Evolutionary conservation across 2,329 filamentous ascomycete genomes (phyloP).

Genomic region (Diaporthe citriasiana): DNA sequence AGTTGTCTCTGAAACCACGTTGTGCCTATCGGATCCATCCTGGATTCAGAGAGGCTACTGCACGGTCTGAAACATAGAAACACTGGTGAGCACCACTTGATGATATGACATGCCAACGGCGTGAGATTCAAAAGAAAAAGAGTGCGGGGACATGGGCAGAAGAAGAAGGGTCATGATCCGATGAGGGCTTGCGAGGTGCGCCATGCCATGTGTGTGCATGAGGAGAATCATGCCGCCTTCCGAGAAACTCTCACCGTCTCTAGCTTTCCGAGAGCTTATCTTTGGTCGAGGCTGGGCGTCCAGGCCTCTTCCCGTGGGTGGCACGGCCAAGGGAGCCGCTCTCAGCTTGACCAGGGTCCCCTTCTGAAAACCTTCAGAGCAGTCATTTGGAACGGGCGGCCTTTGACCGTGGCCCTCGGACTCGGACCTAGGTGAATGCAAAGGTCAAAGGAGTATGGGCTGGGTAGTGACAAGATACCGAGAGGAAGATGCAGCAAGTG

Average conservation of each 20-base stretch:
- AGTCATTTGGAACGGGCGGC: background rate
- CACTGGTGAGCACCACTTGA: conserved; percentile 2
- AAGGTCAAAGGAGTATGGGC: background rate
- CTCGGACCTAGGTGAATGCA: conserved; percentile 13
- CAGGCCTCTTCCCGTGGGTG: conserved; percentile 3
- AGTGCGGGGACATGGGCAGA: conserved; percentile 11
- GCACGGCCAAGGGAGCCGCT: conserved; percentile 18
- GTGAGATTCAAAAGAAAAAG: background rate
- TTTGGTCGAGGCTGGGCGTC: conserved; percentile 15
- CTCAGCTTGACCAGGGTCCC: conserved; percentile 15
- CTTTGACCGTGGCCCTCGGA: conserved; percentile 7
- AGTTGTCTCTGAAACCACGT: conserved; percentile 27
- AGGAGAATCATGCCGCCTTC: conserved; percentile 30
- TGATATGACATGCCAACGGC: conserved; percentile 31
- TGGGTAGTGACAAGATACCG: background rate
- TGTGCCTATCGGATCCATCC: conserved; percentile 29
- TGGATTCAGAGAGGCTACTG: conserved; percentile 27
- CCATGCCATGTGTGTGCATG: conserved; percentile 1
- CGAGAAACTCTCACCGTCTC: conserved; percentile 13
- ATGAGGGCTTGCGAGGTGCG: background rate
- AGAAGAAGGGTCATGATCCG: background rate
- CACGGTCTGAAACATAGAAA: conserved; percentile 24
- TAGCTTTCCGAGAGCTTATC: conserved; percentile 31
- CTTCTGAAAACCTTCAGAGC: conserved; percentile 12
- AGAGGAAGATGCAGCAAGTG: background rate